Base-by-base conservation (phyloP, 441 rosid genomes). In the Populus tomentosa region DNA sequence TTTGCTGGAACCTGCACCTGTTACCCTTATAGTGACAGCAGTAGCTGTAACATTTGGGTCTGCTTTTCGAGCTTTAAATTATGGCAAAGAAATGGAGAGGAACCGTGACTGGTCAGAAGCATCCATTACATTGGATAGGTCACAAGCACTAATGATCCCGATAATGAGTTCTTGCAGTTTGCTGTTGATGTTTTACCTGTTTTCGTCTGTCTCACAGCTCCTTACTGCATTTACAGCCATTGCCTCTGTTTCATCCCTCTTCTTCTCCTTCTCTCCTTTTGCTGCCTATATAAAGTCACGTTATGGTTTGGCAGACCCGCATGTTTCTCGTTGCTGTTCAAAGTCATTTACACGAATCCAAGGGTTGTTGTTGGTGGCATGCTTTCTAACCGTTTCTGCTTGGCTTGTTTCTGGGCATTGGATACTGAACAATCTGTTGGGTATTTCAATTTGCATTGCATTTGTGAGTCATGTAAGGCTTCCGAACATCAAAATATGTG, bases 361-460 rank as follows among this genome's bases (percentile, higher is more conserved):
- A 75, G 93, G 89, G 72, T 80, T 95, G 67, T 75, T 93, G 42
- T 78, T 92, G 70, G 73, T 87, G 81, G 82, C 79, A 7, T 95
- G 99, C 76, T 40, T 73, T 1, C 10, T 84, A 32, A 86, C 88
- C 10, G 98, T 95, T 69, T 97, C 81, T 5, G 90, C 95, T 46
- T 95, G 99, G 99, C 94, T 93, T 7, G 82, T 95, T 75, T 82
- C 99, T 71, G 99, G 99, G 42, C 97, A 95, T 82, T 95, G 99
- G 99, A 71, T 95, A 73, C 80, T 95, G 86, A 95, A 93, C 87
- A 95, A 95, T 83, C 62, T 95, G 84, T 85, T 93, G 82, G 99
- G 98, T 20, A 92, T 93, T 74, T 90, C 98, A 24, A 92, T 95
- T 61, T 95, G 99, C 79, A 74, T 95, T 24, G 99, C 98, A 5